A percentile compares a stretch with the other conserved stretches of the same genome.
Evolutionary conservation across 768 basidiomycete genomes (phyloP).

Genomic region (Amanita rubescens): DNA sequence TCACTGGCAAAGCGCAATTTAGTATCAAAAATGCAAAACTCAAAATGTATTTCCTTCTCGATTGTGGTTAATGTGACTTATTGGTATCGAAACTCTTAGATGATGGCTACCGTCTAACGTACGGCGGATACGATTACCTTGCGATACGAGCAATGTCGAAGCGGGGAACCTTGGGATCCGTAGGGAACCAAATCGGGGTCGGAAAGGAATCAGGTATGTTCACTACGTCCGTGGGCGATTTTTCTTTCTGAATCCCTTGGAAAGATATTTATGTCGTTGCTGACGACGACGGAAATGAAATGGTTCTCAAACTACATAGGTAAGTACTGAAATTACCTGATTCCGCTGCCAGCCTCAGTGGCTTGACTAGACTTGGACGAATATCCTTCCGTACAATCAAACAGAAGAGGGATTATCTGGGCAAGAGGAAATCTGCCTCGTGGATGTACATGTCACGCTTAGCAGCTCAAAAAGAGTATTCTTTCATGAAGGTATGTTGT

Average conservation of each 20-base stretch:
- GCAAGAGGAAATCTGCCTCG: slow-evolving; percentile 90
- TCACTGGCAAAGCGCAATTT: slow-evolving; percentile 88
- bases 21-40: slow-evolving; percentile 83
- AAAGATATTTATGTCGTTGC: slow-evolving; percentile 89
- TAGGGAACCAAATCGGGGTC: slow-evolving; percentile 97
- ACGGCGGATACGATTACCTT: slow-evolving; percentile 97
- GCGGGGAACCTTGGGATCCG: slow-evolving; percentile 79
- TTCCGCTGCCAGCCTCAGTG: neutral
- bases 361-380: slow-evolving; percentile 70
- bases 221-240: neutral
- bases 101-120: slow-evolving; percentile 94
- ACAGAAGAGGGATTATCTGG: slow-evolving; percentile 91
- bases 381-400: slow-evolving; percentile 97
- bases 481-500: slow-evolving; percentile 85
- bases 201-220: slow-evolving; percentile 88
- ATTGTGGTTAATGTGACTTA: neutral
- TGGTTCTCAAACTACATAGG: slow-evolving; percentile 94
- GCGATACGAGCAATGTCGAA: slow-evolving; percentile 92
- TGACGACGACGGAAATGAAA: slow-evolving; percentile 73
- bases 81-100: slow-evolving; percentile 43
- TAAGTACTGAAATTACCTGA: slow-evolving; percentile 22
- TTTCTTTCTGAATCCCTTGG: neutral
- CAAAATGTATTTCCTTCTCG: slow-evolving; percentile 60
- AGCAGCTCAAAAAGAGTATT: slow-evolving; percentile 96
- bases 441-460: slow-evolving; percentile 99